These are phyloP conservation scores for Solanum aculeatissimum DNA, from an alignment of 305 asterid species.

Conservation along the genomic window DNA sequence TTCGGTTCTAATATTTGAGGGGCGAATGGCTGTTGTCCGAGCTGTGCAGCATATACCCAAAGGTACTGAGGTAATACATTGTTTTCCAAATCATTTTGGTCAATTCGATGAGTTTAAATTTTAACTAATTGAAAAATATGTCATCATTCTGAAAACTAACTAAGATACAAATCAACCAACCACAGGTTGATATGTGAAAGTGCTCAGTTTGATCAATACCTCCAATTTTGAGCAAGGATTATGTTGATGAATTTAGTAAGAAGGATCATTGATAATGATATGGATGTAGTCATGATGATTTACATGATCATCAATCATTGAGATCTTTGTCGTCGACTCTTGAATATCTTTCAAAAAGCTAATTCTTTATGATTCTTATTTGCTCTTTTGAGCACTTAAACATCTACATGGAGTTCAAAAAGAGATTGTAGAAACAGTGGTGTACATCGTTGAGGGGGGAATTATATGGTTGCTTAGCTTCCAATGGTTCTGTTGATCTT, in stretches of 20 bases:
- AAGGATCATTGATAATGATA: not conserved
- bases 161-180: not conserved
- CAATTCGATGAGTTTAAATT: not conserved
- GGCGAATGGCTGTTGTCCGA: constrained; percentile 69
- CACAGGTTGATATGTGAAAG: not conserved
- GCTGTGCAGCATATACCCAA: constrained; percentile 59
- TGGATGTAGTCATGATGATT: not conserved
- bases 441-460: not conserved
- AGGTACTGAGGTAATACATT: constrained; percentile 77
- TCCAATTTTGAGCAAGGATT: not conserved
- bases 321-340: not conserved
- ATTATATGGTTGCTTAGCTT: not conserved
- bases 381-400: not conserved
- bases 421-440: not conserved
- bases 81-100: not conserved
- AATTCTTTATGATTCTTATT: not conserved
- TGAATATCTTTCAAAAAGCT: not conserved
- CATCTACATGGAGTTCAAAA: not conserved
- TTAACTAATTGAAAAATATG: not conserved
- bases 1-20: constrained; percentile 78
- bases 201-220: not conserved
- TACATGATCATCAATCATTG: not conserved
- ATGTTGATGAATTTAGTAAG: not conserved
- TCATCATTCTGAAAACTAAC: not conserved
- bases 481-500: not conserved